phyloP scores from a whole-genome alignment of 345 rosid species.

The Balakata baccata region DNA sequence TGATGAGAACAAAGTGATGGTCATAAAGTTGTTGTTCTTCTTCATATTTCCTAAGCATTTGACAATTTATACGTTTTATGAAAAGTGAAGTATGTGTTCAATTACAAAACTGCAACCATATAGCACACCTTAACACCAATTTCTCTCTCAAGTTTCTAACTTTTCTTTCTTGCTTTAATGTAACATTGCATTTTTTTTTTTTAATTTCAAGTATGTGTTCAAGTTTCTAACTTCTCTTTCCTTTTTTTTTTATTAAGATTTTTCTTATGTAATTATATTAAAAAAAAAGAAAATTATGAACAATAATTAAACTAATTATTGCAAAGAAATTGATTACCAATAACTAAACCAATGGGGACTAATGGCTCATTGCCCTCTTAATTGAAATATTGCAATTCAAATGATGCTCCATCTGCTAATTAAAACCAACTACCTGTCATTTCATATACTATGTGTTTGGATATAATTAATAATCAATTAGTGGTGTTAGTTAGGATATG shows the following conservation, averaged over 20 bases:
- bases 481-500: slow-evolving; percentile 27
- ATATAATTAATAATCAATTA: background rate
- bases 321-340: too few species aligned
- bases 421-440: slow-evolving; percentile 25
- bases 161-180: too few species aligned
- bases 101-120: slow-evolving; percentile 1
- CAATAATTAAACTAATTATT: too few species aligned
- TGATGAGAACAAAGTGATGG: slow-evolving; percentile 4
- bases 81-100: background rate
- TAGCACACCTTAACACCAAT: background rate
- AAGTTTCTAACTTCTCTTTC: background rate
- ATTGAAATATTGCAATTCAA: too few species aligned
- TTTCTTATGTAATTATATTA: too few species aligned
- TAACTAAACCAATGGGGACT: too few species aligned
- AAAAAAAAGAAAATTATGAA: too few species aligned
- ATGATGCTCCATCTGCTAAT: background rate
- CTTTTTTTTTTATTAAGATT: too few species aligned
- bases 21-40: background rate
- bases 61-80: slow-evolving; percentile 6
- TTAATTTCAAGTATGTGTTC: too few species aligned
- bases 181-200: too few species aligned
- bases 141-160: background rate
- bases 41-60: background rate
- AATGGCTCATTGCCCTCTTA: too few species aligned
- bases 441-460: slow-evolving; percentile 14